Percentiles rank a stretch among this genome's conserved stretches.
Evolutionary conservation across 305 asterid genomes (phyloP).

Genomic region (Fraxinus latifolia): DNA sequence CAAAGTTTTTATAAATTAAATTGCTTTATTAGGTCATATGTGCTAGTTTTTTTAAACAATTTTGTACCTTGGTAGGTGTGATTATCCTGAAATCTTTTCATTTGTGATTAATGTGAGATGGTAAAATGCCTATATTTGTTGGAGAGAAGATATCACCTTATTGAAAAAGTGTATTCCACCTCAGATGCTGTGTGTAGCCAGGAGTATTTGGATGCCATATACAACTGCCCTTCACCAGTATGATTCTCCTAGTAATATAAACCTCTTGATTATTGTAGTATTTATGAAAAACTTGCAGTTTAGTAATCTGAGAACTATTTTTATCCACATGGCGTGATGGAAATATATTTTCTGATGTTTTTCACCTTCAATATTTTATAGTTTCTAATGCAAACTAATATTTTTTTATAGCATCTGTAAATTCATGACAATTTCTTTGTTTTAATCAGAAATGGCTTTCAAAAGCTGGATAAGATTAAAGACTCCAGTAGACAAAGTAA

Average conservation of each 20-base stretch:
- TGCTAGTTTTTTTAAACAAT: neutral
- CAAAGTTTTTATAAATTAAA: neutral
- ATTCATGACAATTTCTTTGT: neutral
- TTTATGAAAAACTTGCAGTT: neutral
- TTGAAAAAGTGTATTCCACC: neutral
- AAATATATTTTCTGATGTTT: neutral
- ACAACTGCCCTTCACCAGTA: neutral
- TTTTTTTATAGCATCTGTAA: neutral
- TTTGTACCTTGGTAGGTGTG: neutral
- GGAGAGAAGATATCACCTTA: neutral
- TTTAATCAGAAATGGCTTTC: slow-evolving; percentile 83
- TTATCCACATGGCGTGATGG: neutral
- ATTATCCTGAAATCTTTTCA: neutral
- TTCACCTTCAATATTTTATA: neutral
- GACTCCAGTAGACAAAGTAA: slow-evolving; percentile 92
- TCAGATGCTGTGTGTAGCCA: neutral
- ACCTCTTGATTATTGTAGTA: neutral
- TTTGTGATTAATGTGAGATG: neutral
- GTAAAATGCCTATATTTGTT: neutral
- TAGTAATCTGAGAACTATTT: neutral
- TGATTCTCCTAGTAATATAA: neutral
- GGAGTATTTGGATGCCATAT: neutral
- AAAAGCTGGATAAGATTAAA: slow-evolving; percentile 91
- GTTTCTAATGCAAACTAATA: neutral
- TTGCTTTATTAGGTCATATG: neutral